Conservation (phyloP, 306 rosid species). For the Glycine tomentella region DNA sequence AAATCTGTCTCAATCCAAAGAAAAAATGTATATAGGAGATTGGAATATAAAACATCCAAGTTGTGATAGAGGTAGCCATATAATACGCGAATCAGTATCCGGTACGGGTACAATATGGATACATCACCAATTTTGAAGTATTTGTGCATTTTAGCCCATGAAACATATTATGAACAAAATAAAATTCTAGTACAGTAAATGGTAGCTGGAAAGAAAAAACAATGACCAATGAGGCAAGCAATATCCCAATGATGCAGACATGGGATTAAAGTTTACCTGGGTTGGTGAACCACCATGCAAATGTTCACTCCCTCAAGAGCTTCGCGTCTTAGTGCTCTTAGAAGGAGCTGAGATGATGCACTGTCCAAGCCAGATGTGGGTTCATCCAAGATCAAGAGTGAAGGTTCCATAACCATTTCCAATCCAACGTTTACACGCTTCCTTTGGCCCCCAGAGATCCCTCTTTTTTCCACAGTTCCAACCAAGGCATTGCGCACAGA, state of each 20-base stretch:
- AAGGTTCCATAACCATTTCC: conserved; percentile 99
- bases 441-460: conserved; percentile 97
- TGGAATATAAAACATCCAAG: background rate
- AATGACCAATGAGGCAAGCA: conserved; percentile 1
- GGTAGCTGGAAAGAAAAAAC: background rate
- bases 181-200: conserved; percentile 1
- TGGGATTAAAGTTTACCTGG: conserved; percentile 67
- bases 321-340: conserved; percentile 93
- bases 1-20: no score
- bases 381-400: conserved; percentile 92
- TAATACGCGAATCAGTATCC: background rate
- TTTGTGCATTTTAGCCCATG: background rate
- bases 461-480: conserved; percentile 96
- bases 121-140: background rate
- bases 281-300: conserved; percentile 99
- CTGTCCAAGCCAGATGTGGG: conserved; percentile 99
- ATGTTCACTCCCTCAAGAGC: conserved; percentile 97
- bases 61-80: background rate
- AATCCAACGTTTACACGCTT: conserved; percentile 96
- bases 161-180: background rate
- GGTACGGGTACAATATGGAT: background rate
- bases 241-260: conserved; percentile 26
- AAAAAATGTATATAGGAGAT: no score
- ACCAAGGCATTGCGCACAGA: conserved; percentile 82
- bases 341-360: conserved; percentile 92